These are phyloP conservation scores for Spatholobus suberectus DNA, from an alignment of 306 rosid species.

Conservation along the genomic window DNA sequence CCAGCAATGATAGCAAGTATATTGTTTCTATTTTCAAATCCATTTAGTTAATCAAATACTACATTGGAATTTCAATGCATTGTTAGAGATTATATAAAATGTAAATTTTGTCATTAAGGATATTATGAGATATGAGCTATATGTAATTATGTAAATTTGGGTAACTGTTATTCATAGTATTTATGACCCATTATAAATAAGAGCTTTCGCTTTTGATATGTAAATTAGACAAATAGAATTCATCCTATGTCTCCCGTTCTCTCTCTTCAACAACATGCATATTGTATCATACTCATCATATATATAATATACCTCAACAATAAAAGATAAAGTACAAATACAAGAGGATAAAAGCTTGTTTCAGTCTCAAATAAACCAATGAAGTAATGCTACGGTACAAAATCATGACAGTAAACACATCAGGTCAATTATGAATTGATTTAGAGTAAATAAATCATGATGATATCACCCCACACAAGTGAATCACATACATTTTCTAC, in stretches of 20 bases:
- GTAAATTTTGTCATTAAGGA: background rate
- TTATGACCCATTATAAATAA: background rate
- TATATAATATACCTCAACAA: background rate
- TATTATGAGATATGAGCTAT: background rate
- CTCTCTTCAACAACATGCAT: background rate
- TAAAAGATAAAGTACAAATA: background rate
- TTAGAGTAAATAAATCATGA: slow-evolving; percentile 13
- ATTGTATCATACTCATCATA: background rate
- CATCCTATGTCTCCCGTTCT: background rate
- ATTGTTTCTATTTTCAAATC: slow-evolving; percentile 12
- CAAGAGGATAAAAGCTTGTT: slow-evolving; percentile 17
- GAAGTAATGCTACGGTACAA: slow-evolving; percentile 8
- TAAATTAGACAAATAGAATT: background rate
- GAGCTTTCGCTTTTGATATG: background rate
- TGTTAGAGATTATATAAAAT: background rate
- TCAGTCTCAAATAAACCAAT: slow-evolving; percentile 38
- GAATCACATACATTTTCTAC: slow-evolving; percentile 75
- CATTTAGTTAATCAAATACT: background rate
- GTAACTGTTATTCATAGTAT: background rate
- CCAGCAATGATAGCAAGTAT: slow-evolving; percentile 18
- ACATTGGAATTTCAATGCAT: background rate
- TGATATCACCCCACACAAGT: slow-evolving; percentile 17
- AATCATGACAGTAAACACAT: slow-evolving; percentile 19
- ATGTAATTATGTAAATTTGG: background rate
- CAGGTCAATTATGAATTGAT: slow-evolving; percentile 1